Percentiles rank a stretch among this genome's conserved stretches.
Evolutionary conservation across 2,329 filamentous ascomycete genomes (phyloP).

Genomic region (Byssoonygena ceratinophila): DNA sequence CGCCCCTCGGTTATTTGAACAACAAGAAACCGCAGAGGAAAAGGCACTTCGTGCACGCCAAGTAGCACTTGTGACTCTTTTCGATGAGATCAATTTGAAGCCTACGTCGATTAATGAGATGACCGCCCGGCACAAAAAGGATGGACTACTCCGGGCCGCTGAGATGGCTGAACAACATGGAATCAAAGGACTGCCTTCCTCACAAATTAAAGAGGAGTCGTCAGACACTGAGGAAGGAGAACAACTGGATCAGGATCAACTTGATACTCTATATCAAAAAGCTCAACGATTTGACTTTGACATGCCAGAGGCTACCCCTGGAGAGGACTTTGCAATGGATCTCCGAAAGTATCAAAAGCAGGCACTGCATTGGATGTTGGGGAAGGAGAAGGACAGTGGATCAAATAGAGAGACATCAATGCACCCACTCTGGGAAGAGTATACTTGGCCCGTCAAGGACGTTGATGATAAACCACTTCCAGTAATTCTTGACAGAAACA

Average conservation of each 20-base stretch:
- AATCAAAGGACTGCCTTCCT: slow-evolving; percentile 47
- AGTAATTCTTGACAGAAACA: slow-evolving; percentile 51
- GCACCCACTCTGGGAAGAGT: slow-evolving; percentile 97
- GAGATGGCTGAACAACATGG: slow-evolving; percentile 69
- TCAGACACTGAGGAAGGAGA: slow-evolving; percentile 71
- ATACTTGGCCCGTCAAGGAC: slow-evolving; percentile 78
- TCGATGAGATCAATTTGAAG: slow-evolving; percentile 76
- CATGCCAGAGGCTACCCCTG: slow-evolving; percentile 76
- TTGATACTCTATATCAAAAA: slow-evolving; percentile 88
- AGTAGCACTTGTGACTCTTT: slow-evolving; percentile 74
- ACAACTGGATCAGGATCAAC: slow-evolving; percentile 88
- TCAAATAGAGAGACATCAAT: slow-evolving; percentile 66
- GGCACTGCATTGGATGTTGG: slow-evolving; percentile 90
- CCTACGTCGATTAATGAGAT: slow-evolving; percentile 64
- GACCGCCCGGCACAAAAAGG: slow-evolving; percentile 67
- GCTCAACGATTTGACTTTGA: slow-evolving; percentile 94
- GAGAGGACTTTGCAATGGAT: slow-evolving; percentile 68
- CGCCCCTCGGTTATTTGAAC: slow-evolving; percentile 64
- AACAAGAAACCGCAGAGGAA: slow-evolving; percentile 76
- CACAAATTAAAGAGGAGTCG: slow-evolving; percentile 32
- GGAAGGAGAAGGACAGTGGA: slow-evolving; percentile 74
- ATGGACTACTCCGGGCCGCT: slow-evolving; percentile 74
- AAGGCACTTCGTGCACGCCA: slow-evolving; percentile 73
- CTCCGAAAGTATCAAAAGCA: slow-evolving; percentile 92
- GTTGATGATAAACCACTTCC: slow-evolving; percentile 70